Evolutionary conservation across 805 yeast species (phyloP).

Genomic region (Kluyveromyces nonfermentans): DNA sequence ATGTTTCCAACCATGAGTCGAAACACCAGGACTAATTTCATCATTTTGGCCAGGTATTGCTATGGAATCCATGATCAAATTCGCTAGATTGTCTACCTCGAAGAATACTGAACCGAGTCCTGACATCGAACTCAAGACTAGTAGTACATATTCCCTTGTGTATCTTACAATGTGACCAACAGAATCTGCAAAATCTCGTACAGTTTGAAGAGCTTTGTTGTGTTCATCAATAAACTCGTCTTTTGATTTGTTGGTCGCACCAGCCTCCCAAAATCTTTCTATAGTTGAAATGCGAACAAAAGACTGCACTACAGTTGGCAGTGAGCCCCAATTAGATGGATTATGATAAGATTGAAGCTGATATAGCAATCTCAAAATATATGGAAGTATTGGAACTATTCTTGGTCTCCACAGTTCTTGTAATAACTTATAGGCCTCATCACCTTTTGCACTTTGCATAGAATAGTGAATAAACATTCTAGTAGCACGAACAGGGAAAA

Average conservation of each 20-base stretch:
- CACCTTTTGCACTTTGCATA: constrained; percentile 79
- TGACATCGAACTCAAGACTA: constrained; percentile 82
- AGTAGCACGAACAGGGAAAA: constrained; percentile 93
- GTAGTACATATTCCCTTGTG: constrained; percentile 89
- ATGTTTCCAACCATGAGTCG: constrained; percentile 95
- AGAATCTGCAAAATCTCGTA: constrained; percentile 94
- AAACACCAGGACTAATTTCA: constrained; percentile 55
- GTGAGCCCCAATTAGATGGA: constrained; percentile 80
- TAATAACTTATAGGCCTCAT: constrained; percentile 56
- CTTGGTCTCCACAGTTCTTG: constrained; percentile 86
- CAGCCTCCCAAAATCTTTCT: constrained; percentile 98
- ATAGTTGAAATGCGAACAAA: constrained; percentile 84
- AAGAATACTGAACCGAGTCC: constrained; percentile 84
- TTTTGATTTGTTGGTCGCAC: constrained; percentile 86
- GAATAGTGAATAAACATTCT: constrained; percentile 92
- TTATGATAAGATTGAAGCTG: constrained; percentile 94
- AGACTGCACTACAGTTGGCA: constrained; percentile 84
- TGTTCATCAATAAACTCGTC: constrained; percentile 92
- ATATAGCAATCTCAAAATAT: constrained; percentile 72
- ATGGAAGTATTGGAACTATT: constrained; percentile 84
- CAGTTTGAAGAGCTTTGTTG: constrained; percentile 85
- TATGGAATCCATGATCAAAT: constrained; percentile 71
- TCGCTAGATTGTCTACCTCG: constrained; percentile 74
- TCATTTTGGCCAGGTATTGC: constrained; percentile 50
- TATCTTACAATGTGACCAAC: constrained; percentile 94